Percentiles rank a stretch among this genome's conserved stretches.
Evolutionary conservation across 345 rosid genomes (phyloP).

Genomic region (Raphanus raphanistrum): DNA sequence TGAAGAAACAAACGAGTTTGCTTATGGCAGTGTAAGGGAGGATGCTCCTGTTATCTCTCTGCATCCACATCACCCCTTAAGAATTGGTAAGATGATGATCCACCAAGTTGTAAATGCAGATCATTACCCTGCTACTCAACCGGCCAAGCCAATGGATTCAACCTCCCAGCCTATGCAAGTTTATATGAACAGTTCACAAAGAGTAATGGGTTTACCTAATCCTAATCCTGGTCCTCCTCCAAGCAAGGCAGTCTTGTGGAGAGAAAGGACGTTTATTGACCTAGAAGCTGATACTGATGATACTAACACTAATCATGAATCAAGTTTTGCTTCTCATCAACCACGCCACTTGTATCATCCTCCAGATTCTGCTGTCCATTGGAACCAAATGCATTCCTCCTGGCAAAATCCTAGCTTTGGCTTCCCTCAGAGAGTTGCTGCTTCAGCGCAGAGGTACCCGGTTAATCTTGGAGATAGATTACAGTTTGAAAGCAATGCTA

Average conservation of each 20-base stretch:
- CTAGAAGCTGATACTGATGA: conserved; percentile 47
- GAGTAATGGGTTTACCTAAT: conserved; percentile 42
- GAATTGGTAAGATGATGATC: conserved; percentile 34
- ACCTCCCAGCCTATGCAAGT: conserved; percentile 32
- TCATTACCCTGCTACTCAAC: conserved; percentile 29
- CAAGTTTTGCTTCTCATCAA: conserved; percentile 48
- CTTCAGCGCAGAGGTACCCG: conserved; percentile 51
- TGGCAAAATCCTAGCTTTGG: conserved; percentile 54
- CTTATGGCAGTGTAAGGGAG: conserved; percentile 40
- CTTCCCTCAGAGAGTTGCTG: conserved; percentile 54
- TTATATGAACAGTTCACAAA: conserved; percentile 47
- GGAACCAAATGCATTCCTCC: conserved; percentile 55
- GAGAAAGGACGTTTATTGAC: conserved; percentile 51
- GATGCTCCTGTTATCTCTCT: conserved; percentile 39
- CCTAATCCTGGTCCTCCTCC: conserved; percentile 50
- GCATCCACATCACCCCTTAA: conserved; percentile 28
- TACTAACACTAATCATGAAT: conserved; percentile 43
- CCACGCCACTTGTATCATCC: conserved; percentile 47
- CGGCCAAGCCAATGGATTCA: conserved; percentile 18
- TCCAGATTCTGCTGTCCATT: conserved; percentile 49
- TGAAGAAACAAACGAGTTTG: conserved; percentile 44
- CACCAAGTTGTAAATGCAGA: conserved; percentile 20
- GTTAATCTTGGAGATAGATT: conserved; percentile 53
- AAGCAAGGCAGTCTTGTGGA: conserved; percentile 51
- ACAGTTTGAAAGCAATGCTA: conserved; percentile 46